Evolutionary conservation across 805 yeast species (phyloP).

Genomic region (Candida glaebosa): DNA sequence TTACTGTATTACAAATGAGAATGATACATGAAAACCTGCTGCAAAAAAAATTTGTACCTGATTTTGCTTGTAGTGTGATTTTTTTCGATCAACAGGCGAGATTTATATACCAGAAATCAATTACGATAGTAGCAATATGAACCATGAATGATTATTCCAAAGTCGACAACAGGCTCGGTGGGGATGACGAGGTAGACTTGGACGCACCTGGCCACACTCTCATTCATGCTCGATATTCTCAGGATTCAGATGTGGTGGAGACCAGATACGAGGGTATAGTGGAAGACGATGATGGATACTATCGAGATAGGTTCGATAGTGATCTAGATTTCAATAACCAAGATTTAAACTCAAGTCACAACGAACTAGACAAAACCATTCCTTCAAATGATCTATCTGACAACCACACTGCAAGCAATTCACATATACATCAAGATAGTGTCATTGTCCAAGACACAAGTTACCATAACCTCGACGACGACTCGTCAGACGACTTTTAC

Average conservation of each 20-base stretch:
- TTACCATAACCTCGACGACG: not conserved
- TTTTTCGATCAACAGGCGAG: too few species aligned
- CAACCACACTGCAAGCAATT: not conserved
- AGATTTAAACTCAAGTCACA: not conserved
- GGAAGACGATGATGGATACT: not conserved
- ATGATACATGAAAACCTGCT: too few species aligned
- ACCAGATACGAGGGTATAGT: not conserved
- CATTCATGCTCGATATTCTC: not conserved
- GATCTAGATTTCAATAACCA: not conserved
- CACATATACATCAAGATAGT: not conserved
- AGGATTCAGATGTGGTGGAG: not conserved
- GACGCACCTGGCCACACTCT: not conserved
- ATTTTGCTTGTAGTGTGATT: too few species aligned
- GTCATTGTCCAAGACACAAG: not conserved
- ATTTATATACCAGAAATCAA: too few species aligned
- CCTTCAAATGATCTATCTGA: not conserved
- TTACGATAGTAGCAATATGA: too few species aligned
- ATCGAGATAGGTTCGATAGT: not conserved
- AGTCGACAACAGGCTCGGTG: not conserved
- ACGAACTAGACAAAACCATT: not conserved
- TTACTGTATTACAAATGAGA: too few species aligned
- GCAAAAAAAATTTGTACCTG: too few species aligned
- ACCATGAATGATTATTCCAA: not conserved
- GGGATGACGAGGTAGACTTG: not conserved
- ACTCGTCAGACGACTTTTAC: constrained; percentile 1